Evolutionary conservation across 164 flowering plant genomes (phyloP).

Genomic region (Houttuynia cordata): DNA sequence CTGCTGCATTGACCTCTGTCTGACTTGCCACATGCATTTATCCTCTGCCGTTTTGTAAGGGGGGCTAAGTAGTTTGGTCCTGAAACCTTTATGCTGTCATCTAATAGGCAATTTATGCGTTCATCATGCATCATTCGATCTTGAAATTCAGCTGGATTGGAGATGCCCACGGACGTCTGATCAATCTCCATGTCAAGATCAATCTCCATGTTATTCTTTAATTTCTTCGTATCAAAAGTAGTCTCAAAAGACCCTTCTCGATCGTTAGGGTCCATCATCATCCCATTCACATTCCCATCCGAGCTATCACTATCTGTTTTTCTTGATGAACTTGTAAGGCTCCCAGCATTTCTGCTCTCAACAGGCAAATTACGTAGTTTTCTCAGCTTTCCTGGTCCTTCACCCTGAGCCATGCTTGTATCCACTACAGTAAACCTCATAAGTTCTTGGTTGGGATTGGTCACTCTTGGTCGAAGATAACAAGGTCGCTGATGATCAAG

Average conservation of each 20-base stretch:
- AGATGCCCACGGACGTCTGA: constrained; percentile 3
- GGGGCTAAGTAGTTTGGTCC: constrained; percentile 23
- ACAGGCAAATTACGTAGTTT: constrained; percentile 42
- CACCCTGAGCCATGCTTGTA: constrained; percentile 39
- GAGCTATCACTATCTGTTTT: constrained; percentile 23
- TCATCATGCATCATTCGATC: constrained; percentile 16
- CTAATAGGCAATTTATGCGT: constrained; percentile 2
- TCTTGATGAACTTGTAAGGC: constrained; percentile 7
- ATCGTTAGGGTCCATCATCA: constrained; percentile 5
- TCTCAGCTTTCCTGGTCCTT: constrained; percentile 21
- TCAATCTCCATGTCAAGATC: constrained; percentile 1
- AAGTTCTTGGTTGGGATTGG: constrained; percentile 10
- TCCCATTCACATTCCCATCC: constrained; percentile 15
- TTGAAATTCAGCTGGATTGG: constrained; percentile 5
- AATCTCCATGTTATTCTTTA: constrained; percentile 1
- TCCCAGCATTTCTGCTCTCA: constrained; percentile 13
- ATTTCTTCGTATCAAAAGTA: background rate
- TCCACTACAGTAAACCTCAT: constrained; percentile 60
- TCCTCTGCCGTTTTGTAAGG: constrained; percentile 22
- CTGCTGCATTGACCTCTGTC: constrained; percentile 10
- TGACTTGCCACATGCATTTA: constrained; percentile 23
- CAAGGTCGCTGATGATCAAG: constrained; percentile 22
- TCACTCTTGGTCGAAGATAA: constrained; percentile 47
- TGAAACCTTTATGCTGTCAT: constrained; percentile 19
- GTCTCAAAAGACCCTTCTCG: constrained; percentile 7